These are phyloP conservation scores for Fusarium sp. DNA, from an alignment of 2,329 filamentous ascomycete genomes.

Conservation along the genomic window DNA sequence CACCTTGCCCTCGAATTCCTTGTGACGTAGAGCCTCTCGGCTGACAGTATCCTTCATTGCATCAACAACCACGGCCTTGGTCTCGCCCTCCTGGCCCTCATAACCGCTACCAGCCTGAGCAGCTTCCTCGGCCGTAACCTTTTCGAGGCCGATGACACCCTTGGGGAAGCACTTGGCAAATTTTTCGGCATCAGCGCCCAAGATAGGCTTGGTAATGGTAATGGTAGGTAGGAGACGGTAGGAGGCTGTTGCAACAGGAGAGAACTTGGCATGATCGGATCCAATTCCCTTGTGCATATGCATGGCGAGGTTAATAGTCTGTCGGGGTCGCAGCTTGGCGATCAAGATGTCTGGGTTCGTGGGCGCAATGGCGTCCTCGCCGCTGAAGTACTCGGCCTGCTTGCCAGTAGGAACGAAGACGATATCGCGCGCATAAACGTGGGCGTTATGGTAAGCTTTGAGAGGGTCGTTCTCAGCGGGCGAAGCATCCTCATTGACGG, in stretches of 20 bases:
- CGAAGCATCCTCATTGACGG: constrained; percentile 77
- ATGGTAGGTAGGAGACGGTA: constrained; percentile 93
- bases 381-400: constrained; percentile 75
- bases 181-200: constrained; percentile 87
- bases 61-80: constrained; percentile 87
- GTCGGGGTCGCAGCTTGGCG: constrained; percentile 91
- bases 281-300: constrained; percentile 96
- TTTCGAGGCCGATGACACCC: constrained; percentile 85
- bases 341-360: constrained; percentile 93
- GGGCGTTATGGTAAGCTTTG: constrained; percentile 86
- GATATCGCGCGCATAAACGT: constrained; percentile 83
- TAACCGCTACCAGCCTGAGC: constrained; percentile 69
- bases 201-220: constrained; percentile 81
- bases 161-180: constrained; percentile 89
- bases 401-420: constrained; percentile 79
- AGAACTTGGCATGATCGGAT: constrained; percentile 96
- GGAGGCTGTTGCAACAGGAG: constrained; percentile 91
- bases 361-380: constrained; percentile 74
- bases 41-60: constrained; percentile 96
- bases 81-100: constrained; percentile 78
- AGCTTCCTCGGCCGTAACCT: constrained; percentile 75
- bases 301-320: constrained; percentile 86
- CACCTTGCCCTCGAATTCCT: constrained; percentile 95
- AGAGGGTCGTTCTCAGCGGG: constrained; percentile 80
- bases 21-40: constrained; percentile 88